Evolutionary conservation across 768 basidiomycete species (phyloP).

Genomic region (Amylocystis lapponica): DNA sequence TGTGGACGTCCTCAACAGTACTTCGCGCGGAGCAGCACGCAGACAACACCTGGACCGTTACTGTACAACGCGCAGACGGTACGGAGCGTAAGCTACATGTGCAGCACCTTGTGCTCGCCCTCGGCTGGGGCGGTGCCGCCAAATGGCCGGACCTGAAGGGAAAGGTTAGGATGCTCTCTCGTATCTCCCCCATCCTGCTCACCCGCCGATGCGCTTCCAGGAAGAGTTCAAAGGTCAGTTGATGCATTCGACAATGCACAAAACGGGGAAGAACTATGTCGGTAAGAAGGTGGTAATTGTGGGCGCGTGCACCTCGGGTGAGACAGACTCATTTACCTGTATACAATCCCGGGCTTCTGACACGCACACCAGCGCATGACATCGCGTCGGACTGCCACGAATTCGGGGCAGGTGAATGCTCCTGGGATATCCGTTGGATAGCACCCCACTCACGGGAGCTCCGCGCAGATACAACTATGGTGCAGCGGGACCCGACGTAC

Average conservation of each 20-base stretch:
- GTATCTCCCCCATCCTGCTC: too few species aligned
- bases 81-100: slow-evolving; percentile 24
- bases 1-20: slow-evolving; percentile 42
- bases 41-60: slow-evolving; percentile 24
- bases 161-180: too few species aligned
- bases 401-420: slow-evolving; percentile 36
- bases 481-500: slow-evolving; percentile 51
- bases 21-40: slow-evolving; percentile 18
- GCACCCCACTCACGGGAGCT: neutral
- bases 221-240: slow-evolving; percentile 58
- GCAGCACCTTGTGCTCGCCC: slow-evolving; percentile 33
- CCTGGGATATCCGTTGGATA: neutral
- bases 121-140: slow-evolving; percentile 33
- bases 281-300: slow-evolving; percentile 71
- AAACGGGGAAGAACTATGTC: slow-evolving; percentile 43
- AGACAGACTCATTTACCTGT: too few species aligned
- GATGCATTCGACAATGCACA: slow-evolving; percentile 53
- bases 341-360: neutral
- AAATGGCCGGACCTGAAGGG: too few species aligned
- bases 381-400: slow-evolving; percentile 41
- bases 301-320: slow-evolving; percentile 59
- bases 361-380: slow-evolving; percentile 33
- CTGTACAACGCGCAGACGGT: slow-evolving; percentile 29
- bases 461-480: slow-evolving; percentile 47
- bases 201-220: too few species aligned